Percentiles rank a stretch among this genome's conserved stretches.
phyloP scores from a whole-genome alignment of 306 rosid species.

The Benincasa hispida region DNA sequence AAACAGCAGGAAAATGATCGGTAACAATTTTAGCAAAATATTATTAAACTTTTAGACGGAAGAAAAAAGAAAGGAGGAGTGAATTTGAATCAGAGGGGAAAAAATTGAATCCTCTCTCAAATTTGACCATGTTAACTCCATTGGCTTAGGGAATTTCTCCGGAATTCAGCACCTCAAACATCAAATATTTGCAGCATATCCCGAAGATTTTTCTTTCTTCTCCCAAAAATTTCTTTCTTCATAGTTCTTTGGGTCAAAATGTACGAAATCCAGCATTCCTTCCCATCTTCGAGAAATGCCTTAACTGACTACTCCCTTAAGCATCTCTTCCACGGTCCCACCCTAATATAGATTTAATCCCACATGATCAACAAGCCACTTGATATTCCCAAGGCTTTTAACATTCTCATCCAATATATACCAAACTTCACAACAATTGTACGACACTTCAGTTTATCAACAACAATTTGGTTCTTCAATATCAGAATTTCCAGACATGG shows the following conservation, averaged over 20 bases:
- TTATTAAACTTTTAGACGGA: not conserved
- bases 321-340: not conserved
- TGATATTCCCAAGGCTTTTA: not conserved
- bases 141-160: not conserved
- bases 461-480: not conserved
- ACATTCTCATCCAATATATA: not conserved
- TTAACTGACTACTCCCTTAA: not conserved
- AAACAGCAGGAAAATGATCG: not conserved
- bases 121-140: not conserved
- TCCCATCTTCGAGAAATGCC: not conserved
- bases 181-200: not conserved
- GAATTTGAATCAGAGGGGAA: not conserved
- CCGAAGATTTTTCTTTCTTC: not conserved
- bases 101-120: not conserved
- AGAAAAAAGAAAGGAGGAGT: not conserved
- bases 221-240: not conserved
- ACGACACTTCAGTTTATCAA: not conserved
- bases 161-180: not conserved
- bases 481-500: not conserved
- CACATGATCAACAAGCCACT: not conserved
- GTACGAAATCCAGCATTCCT: not conserved
- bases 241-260: not conserved
- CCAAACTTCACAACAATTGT: not conserved
- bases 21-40: not conserved
- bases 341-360: not conserved